Base-by-base conservation (phyloP, 23 red algal species). In the Cyanidium caldarium region DNA sequence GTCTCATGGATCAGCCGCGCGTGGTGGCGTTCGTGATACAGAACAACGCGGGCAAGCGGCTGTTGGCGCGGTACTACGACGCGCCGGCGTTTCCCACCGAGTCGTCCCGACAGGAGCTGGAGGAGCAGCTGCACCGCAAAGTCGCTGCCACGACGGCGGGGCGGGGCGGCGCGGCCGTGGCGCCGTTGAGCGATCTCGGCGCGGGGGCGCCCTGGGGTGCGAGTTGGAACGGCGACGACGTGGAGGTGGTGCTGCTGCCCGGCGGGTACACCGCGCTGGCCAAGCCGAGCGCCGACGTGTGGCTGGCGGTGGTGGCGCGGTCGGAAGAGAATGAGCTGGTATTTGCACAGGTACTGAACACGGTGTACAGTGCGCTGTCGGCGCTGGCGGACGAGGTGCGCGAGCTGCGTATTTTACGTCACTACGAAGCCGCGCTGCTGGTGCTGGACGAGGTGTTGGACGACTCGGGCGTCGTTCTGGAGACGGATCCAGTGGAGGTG, bases 1-100 rank as follows among this genome's bases (percentile, higher is more conserved):
- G n/a, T n/a, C n/a, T n/a, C 3, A 28, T 61, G 10, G n/a, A 61
- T 16, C 51, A 61, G 23, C 51, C 51, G 31, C 10, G 23, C 19
- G 51, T 28, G 51, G 7, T 25, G 23, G 51, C 21, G 21, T 25
- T 61, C 10, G 7, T 61, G 51, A 28, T 61, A 5, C 51, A 61
- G 51, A 61, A 28, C 23, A 28, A 10, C 5, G n/a, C n/a, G 23
- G 51, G 51, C 13, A 28, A 16, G 21, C 51, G 51, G 19, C 31
- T 61, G 51, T 28, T 61, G 13, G 51, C 51, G 19, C 51, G 51
- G n/a, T 61, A 21, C 51, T 61, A 61, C 21, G 51, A 61, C 51
- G 13, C 19, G 23, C n/a, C 7, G 5, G n/a, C 3, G 7, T 61
- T 21, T 28, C 19, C 51, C 7, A 28, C 19, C 23, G 51, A 61